phyloP scores from a whole-genome alignment of 169 alveolate species.

The Babesia bovis region DNA sequence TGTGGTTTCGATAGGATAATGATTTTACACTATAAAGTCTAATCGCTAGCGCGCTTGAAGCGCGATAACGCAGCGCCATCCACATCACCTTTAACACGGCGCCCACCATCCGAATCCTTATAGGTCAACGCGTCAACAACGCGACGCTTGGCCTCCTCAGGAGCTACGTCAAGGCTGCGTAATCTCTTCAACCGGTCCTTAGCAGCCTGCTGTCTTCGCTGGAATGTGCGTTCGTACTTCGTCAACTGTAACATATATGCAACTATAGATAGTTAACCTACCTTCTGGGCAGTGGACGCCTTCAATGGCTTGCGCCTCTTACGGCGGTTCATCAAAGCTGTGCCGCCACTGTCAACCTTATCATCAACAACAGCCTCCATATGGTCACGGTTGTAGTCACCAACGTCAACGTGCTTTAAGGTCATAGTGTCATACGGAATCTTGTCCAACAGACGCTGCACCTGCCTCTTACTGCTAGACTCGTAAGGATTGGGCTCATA shows the following conservation, averaged over 20 bases:
- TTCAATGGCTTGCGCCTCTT: slow-evolving; percentile 31
- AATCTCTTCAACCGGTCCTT: slow-evolving; percentile 46
- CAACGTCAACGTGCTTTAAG: slow-evolving; percentile 83
- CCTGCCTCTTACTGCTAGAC: slow-evolving; percentile 85
- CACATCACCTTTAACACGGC: slow-evolving; percentile 47
- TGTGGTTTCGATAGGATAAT: not conserved
- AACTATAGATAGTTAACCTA: not conserved
- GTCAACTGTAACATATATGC: slow-evolving; percentile 14
- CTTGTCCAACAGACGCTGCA: slow-evolving; percentile 88
- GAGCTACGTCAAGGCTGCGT: slow-evolving; percentile 14
- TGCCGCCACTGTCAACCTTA: slow-evolving; percentile 25
- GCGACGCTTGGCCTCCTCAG: slow-evolving; percentile 33
- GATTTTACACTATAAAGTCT: too few species aligned
- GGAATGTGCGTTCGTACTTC: slow-evolving; percentile 48
- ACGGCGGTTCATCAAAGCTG: slow-evolving; percentile 25
- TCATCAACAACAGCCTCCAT: slow-evolving; percentile 6
- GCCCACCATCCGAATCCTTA: slow-evolving; percentile 29
- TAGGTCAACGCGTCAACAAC: slow-evolving; percentile 40
- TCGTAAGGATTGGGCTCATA: slow-evolving; percentile 77
- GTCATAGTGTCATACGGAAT: slow-evolving; percentile 91
- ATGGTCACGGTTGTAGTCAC: slow-evolving; percentile 64
- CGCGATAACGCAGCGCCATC: slow-evolving; percentile 66
- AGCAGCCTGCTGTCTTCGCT: slow-evolving; percentile 66
- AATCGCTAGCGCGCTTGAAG: slow-evolving; percentile 18
- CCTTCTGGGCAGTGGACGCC: slow-evolving; percentile 54